Evolutionary conservation across 306 rosid species (phyloP).

Genomic region (Prunus persica): DNA sequence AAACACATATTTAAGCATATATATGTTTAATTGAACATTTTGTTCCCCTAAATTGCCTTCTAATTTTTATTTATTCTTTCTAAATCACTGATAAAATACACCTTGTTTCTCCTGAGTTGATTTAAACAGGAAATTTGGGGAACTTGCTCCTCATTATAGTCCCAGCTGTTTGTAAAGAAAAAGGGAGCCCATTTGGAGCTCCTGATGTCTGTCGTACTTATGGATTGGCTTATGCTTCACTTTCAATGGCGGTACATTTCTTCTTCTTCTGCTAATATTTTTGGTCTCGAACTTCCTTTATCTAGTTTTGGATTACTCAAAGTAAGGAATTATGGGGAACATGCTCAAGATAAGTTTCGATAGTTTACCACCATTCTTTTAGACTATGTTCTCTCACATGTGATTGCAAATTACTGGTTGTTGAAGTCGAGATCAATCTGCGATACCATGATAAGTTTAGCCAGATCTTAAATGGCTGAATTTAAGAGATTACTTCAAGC

Average conservation of each 20-base stretch:
- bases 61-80: background rate
- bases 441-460: no score
- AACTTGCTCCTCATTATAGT: conserved; percentile 46
- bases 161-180: conserved; percentile 59
- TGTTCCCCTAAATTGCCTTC: no score
- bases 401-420: no score
- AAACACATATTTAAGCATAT: no score
- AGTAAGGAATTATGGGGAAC: background rate
- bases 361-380: no score
- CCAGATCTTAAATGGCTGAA: no score
- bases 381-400: background rate
- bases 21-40: no score
- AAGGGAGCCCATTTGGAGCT: conserved; percentile 59
- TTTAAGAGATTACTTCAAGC: no score
- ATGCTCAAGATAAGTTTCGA: background rate
- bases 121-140: conserved; percentile 52
- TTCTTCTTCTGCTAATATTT: background rate
- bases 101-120: background rate
- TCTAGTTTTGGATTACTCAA: background rate
- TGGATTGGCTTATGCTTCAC: conserved; percentile 57
- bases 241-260: conserved; percentile 53
- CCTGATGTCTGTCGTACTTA: conserved; percentile 37
- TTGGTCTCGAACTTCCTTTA: background rate
- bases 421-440: no score
- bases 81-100: background rate